Evolutionary conservation across 2,329 filamentous ascomycete species (phyloP), one percentile per base, ranked within the genome.

Genomic region (Trichoderma lentiforme): DNA sequence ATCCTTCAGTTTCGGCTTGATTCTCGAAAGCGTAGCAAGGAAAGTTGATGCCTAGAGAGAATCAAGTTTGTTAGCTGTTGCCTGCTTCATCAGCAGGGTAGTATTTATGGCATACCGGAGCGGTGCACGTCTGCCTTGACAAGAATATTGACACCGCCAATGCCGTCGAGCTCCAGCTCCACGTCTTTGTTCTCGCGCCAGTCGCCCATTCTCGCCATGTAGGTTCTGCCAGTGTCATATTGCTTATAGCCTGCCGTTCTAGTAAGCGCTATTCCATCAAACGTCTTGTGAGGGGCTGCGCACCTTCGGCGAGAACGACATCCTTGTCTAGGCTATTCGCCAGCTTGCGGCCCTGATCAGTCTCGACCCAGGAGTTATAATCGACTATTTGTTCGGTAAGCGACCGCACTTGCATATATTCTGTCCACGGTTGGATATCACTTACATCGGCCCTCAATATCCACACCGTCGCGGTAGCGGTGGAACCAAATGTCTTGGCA

Each of bases 311-410:
- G 34, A 99, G 86, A 72, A 99, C 87, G 26, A 93, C 86, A 77
- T 98, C 90, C 79, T 94, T 95, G 75, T 92, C 88, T 24, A 98
- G 86, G 68, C 85, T 89, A 6, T 87, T 84, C n/a, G 91, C 86
- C 69, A 98, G 87, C 78, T 91, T 92, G 72, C 92, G 89, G 62
- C 89, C 94, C 82, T 95, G 92, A 66, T 95, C 91, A 11, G 95
- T 95, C 84, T 99, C 96, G 77, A 97, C 89, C 96, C 96, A 99
- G 1, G 96, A 98, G 83, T 99, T 99, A 85, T 99, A 99, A 81
- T 99, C 96, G 80, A 98, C 93, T 96, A 73, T 75, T 6, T 51
- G 32, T 32, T 24, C 15, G 9, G 71, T 65, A 26, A 71, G 71
- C 39, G 28, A 56, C 51, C 15, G 21, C 51, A 43, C 64, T 32